Evolutionary conservation across 1,139 yeast genomes (phyloP).

Genomic region (Lodderomyces elongisporus): DNA sequence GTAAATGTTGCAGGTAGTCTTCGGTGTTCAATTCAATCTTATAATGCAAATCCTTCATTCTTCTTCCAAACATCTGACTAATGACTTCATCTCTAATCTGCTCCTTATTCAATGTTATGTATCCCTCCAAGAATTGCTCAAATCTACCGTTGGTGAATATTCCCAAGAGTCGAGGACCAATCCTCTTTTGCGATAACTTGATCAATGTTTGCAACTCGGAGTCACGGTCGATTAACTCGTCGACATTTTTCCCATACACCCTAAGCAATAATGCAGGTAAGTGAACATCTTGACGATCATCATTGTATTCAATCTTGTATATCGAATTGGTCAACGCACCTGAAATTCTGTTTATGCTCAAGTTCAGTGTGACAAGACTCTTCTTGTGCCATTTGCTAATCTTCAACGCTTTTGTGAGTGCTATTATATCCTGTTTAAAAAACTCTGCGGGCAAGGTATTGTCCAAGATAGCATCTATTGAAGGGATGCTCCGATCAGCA

Average conservation of each 20-base stretch:
- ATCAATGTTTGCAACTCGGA: slow-evolving; percentile 68
- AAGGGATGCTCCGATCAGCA: slow-evolving; percentile 30
- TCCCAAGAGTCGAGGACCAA: slow-evolving; percentile 87
- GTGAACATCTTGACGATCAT: slow-evolving; percentile 19
- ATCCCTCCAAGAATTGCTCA: slow-evolving; percentile 84
- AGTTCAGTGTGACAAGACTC: slow-evolving; percentile 37
- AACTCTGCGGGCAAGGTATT: slow-evolving; percentile 75
- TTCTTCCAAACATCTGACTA: slow-evolving; percentile 82
- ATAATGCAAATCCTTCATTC: slow-evolving; percentile 91
- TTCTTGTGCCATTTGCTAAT: slow-evolving; percentile 74
- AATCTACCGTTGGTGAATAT: slow-evolving; percentile 87
- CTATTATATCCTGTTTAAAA: slow-evolving; percentile 75
- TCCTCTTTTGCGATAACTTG: slow-evolving; percentile 67
- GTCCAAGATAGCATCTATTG: slow-evolving; percentile 49
- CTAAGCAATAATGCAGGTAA: slow-evolving; percentile 58
- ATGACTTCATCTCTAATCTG: slow-evolving; percentile 73
- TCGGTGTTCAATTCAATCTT: slow-evolving; percentile 67
- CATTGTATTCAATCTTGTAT: slow-evolving; percentile 54
- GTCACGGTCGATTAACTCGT: slow-evolving; percentile 79
- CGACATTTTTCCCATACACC: slow-evolving; percentile 89
- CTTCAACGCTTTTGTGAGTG: slow-evolving; percentile 56
- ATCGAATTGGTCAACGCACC: slow-evolving; percentile 95
- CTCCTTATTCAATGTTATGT: slow-evolving; percentile 63
- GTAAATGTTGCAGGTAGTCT: slow-evolving; percentile 24
- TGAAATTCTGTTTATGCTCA: slow-evolving; percentile 57